A percentile compares a stretch with the other conserved stretches of the same genome.
Evolutionary conservation across 306 rosid species (phyloP).

Genomic region (Vigna hirtella): DNA sequence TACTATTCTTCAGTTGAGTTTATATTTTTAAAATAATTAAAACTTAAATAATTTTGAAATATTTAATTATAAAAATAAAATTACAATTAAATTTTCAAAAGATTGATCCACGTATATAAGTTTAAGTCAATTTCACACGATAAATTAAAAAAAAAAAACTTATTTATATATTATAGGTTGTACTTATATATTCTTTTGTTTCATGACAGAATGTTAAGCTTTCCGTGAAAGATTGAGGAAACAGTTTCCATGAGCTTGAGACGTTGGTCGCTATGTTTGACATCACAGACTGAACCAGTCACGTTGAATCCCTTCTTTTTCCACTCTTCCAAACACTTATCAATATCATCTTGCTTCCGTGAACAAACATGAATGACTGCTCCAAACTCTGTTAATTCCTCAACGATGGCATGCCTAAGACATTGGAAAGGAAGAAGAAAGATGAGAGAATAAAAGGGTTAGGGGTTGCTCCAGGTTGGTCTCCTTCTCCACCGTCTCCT

Average conservation of each 20-base stretch:
- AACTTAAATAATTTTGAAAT: too few relatives aligned
- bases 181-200: too few relatives aligned
- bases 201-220: conserved; percentile 43
- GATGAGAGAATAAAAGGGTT: neutral
- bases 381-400: conserved; percentile 39
- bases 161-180: too few relatives aligned
- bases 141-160: too few relatives aligned
- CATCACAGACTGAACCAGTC: conserved; percentile 40
- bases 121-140: too few relatives aligned
- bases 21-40: too few relatives aligned
- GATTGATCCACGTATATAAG: too few relatives aligned
- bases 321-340: conserved; percentile 41
- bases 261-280: neutral
- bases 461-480: too few relatives aligned
- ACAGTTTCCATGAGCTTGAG: conserved; percentile 23
- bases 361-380: conserved; percentile 40
- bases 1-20: conserved; percentile 25
- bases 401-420: conserved; percentile 42
- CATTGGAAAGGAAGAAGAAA: neutral
- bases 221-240: conserved; percentile 22
- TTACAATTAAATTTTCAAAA: too few relatives aligned
- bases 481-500: too few relatives aligned
- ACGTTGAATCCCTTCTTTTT: conserved; percentile 31
- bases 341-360: conserved; percentile 37
- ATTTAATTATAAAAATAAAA: too few relatives aligned